These are phyloP conservation scores for Crithidia brevicula DNA, from an alignment of 208 protist species.

Conservation along the genomic window DNA sequence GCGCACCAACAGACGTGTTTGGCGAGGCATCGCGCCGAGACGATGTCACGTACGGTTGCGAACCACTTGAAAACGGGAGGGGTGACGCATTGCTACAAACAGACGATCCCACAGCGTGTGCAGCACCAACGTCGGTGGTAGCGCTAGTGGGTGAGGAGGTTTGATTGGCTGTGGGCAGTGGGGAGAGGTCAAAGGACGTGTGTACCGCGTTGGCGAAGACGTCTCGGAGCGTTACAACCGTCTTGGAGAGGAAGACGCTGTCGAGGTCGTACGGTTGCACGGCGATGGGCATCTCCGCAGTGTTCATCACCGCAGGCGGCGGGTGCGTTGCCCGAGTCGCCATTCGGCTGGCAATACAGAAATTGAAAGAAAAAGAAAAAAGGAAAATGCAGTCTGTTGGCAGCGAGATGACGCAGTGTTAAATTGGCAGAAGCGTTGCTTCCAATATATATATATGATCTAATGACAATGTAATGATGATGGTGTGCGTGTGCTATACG, in stretches of 20 bases:
- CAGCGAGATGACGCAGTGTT: no score
- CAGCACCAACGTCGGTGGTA: no score
- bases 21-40: background rate
- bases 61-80: constrained; percentile 20
- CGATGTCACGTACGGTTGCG: constrained; percentile 19
- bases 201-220: constrained; percentile 21
- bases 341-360: background rate
- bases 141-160: background rate
- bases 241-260: constrained; percentile 43
- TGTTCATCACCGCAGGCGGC: background rate
- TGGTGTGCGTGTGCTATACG: no score
- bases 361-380: constrained; percentile 15
- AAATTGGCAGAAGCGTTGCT: no score
- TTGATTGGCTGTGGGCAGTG: background rate
- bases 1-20: background rate
- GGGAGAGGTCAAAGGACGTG: constrained; percentile 19
- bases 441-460: no score
- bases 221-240: constrained; percentile 32
- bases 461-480: no score
- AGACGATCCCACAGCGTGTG: background rate
- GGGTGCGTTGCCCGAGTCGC: background rate
- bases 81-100: background rate
- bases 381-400: no score
- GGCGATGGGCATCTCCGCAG: constrained; percentile 27
- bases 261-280: constrained; percentile 39